A percentile compares a stretch with the other conserved stretches of the same genome.
Evolutionary conservation across 2,329 filamentous ascomycete species (phyloP).

Genomic region (Aspergillus hortae): DNA sequence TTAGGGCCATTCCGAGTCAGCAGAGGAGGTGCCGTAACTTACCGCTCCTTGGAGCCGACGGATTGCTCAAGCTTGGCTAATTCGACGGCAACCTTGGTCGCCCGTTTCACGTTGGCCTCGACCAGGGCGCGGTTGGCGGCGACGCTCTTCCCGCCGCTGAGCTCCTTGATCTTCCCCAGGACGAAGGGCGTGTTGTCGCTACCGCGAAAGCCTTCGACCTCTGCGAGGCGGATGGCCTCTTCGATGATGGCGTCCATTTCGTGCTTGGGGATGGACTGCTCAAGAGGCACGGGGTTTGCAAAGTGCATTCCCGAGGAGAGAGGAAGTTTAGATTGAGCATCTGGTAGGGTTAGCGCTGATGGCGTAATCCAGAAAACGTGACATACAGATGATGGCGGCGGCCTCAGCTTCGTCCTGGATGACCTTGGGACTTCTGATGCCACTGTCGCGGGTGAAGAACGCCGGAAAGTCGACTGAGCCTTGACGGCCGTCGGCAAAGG

Average conservation of each 20-base stretch:
- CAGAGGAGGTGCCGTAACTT: slow-evolving; percentile 26
- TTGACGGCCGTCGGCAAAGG: slow-evolving; percentile 77
- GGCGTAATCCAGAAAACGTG: not conserved
- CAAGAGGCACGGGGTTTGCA: slow-evolving; percentile 78
- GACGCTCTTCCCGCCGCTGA: slow-evolving; percentile 69
- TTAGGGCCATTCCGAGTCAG: slow-evolving; percentile 30
- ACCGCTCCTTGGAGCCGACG: slow-evolving; percentile 31
- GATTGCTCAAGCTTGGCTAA: slow-evolving; percentile 53
- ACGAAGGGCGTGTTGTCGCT: slow-evolving; percentile 83
- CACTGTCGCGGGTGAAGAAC: slow-evolving; percentile 89
- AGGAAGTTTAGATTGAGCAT: slow-evolving; percentile 68
- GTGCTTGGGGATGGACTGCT: slow-evolving; percentile 64
- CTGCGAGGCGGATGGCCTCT: slow-evolving; percentile 63
- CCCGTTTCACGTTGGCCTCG: slow-evolving; percentile 63
- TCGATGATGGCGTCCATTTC: slow-evolving; percentile 70
- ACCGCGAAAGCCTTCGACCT: slow-evolving; percentile 64
- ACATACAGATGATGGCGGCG: slow-evolving; percentile 74
- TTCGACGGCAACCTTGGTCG: slow-evolving; percentile 62
- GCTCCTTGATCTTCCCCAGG: slow-evolving; percentile 70
- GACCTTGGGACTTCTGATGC: slow-evolving; percentile 71
- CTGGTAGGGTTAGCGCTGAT: slow-evolving; percentile 28
- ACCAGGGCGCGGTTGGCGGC: slow-evolving; percentile 70
- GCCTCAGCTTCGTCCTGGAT: slow-evolving; percentile 76
- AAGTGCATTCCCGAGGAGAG: slow-evolving; percentile 80
- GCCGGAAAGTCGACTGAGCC: slow-evolving; percentile 80